Percentiles rank a stretch among this genome's conserved stretches.
phyloP scores from a whole-genome alignment of 2,329 filamentous ascomycete species.

The Fusarium oligoseptatum region DNA sequence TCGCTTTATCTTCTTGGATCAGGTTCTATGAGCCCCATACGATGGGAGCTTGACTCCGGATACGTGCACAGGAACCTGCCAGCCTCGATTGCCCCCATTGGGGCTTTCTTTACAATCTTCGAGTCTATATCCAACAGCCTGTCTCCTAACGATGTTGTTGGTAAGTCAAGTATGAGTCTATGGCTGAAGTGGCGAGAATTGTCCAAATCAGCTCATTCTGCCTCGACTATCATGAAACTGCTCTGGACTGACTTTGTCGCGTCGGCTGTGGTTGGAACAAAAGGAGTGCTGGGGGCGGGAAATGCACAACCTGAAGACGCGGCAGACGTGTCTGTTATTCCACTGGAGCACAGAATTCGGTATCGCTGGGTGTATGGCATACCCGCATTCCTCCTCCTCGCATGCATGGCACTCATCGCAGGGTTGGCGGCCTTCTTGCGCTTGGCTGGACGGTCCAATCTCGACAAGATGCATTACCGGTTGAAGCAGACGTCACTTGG shows the following conservation, averaged over 20 bases:
- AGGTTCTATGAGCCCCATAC: neutral
- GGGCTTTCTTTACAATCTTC: conserved; percentile 1
- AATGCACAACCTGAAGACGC: conserved; percentile 20
- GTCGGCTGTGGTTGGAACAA: conserved; percentile 32
- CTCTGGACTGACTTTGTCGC: conserved; percentile 29
- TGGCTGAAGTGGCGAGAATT: conserved; percentile 19
- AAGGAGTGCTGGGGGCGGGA: conserved; percentile 26
- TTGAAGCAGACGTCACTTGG: conserved; percentile 28
- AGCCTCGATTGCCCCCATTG: conserved; percentile 8
- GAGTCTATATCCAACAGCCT: neutral
- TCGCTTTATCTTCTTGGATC: conserved; percentile 22
- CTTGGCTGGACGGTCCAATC: conserved; percentile 10
- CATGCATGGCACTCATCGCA: conserved; percentile 8
- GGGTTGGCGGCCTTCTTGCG: conserved; percentile 4
- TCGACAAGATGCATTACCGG: conserved; percentile 5
- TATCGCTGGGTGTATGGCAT: conserved; percentile 32
- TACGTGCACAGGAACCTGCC: conserved; percentile 4
- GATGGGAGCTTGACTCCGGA: neutral
- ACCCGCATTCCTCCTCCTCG: conserved; percentile 25
- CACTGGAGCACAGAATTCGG: conserved; percentile 18
- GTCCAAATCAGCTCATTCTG: conserved; percentile 1
- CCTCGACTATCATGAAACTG: conserved; percentile 13
- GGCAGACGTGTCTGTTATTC: conserved; percentile 6
- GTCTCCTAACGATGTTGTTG: neutral
- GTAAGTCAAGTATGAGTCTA: conserved; percentile 9